phyloP scores from a whole-genome alignment of 2,329 filamentous ascomycete species.

The Xylaria sp. region DNA sequence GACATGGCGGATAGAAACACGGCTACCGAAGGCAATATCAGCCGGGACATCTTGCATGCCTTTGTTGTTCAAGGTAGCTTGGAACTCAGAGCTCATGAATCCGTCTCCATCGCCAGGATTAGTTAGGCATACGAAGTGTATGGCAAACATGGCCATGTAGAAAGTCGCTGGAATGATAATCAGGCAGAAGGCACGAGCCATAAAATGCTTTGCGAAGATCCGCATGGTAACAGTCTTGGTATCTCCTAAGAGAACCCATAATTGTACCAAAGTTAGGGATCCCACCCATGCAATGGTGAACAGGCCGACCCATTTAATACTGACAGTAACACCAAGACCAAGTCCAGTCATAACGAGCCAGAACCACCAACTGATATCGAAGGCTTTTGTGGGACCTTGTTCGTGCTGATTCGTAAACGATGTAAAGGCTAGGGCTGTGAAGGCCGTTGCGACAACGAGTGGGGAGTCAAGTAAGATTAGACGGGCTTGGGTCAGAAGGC shows the following conservation, averaged over 20 bases:
- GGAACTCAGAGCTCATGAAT: slow-evolving; percentile 99
- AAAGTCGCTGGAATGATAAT: slow-evolving; percentile 89
- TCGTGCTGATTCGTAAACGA: slow-evolving; percentile 98
- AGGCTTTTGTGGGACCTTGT: slow-evolving; percentile 87
- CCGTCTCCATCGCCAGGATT: slow-evolving; percentile 98
- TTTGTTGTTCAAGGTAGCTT: slow-evolving; percentile 96
- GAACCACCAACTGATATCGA: slow-evolving; percentile 95
- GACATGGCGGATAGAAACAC: slow-evolving; percentile 86
- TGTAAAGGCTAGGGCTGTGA: slow-evolving; percentile 88
- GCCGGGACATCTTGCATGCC: slow-evolving; percentile 94
- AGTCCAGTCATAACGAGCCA: slow-evolving; percentile 91
- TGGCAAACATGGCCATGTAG: slow-evolving; percentile 96
- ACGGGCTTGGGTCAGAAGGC: slow-evolving; percentile 91
- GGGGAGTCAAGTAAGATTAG: slow-evolving; percentile 96
- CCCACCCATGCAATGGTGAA: slow-evolving; percentile 99
- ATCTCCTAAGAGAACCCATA: slow-evolving; percentile 95
- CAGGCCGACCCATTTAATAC: slow-evolving; percentile 98
- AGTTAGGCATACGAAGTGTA: slow-evolving; percentile 91
- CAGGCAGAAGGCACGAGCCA: slow-evolving; percentile 89
- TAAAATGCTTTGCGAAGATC: slow-evolving; percentile 91
- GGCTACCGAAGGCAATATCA: slow-evolving; percentile 89
- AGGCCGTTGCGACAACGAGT: slow-evolving; percentile 89
- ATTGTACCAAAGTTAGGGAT: slow-evolving; percentile 85
- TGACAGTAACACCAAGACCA: slow-evolving; percentile 87
- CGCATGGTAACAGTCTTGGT: slow-evolving; percentile 84